phyloP scores from a whole-genome alignment of 345 rosid species.

The Brassica cretica region DNA sequence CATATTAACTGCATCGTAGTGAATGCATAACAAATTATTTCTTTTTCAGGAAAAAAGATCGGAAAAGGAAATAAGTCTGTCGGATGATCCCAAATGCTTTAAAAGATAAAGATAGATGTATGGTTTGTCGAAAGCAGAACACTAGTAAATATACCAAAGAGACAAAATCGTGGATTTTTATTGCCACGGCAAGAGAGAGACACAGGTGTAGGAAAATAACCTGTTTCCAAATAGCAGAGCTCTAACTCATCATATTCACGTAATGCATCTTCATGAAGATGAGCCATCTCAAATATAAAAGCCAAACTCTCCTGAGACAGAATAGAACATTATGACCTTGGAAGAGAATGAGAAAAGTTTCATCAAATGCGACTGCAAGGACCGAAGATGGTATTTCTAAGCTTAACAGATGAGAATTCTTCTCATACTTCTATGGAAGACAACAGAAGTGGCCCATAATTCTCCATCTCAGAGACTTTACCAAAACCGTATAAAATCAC shows the following conservation, averaged over 20 bases:
- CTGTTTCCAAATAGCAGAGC: slow-evolving; percentile 94
- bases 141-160: slow-evolving; percentile 1
- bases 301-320: slow-evolving; percentile 92
- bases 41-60: background rate
- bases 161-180: background rate
- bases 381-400: slow-evolving; percentile 10
- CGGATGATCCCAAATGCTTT: slow-evolving; percentile 23
- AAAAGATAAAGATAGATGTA: slow-evolving; percentile 7
- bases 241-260: slow-evolving; percentile 97
- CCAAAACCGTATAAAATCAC: slow-evolving; percentile 13
- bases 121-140: background rate
- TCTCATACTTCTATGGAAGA: slow-evolving; percentile 18
- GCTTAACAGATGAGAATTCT: slow-evolving; percentile 8
- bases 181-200: slow-evolving; percentile 5
- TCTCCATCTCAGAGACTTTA: slow-evolving; percentile 6
- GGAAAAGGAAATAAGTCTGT: slow-evolving; percentile 16
- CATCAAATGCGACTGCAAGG: slow-evolving; percentile 21
- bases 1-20: slow-evolving; percentile 60
- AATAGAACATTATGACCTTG: slow-evolving; percentile 28
- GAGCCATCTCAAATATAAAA: slow-evolving; percentile 97
- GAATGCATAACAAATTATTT: slow-evolving; percentile 9
- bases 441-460: background rate
- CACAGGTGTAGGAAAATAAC: slow-evolving; percentile 40
- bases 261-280: slow-evolving; percentile 92
- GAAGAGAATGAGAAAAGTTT: slow-evolving; percentile 30